Percentiles rank a stretch among this genome's conserved stretches.
phyloP scores from a whole-genome alignment of 768 basidiomycete species.

The Boletus rex-veris region DNA sequence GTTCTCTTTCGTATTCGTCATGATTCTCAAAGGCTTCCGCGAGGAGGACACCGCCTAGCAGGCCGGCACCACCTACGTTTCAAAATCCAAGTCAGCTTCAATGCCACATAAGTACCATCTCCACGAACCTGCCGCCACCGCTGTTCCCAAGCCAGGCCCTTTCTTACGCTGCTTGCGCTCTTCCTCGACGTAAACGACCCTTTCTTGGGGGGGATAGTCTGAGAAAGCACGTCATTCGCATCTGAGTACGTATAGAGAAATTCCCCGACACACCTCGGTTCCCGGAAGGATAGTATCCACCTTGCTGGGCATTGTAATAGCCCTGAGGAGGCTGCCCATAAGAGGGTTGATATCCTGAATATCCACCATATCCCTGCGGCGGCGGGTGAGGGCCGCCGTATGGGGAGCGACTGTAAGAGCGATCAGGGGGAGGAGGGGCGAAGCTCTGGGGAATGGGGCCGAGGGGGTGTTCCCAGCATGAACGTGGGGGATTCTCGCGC shows the following conservation, averaged over 20 bases:
- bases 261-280: conserved; percentile 21
- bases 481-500: conserved; percentile 53
- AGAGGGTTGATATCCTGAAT: conserved; percentile 11
- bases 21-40: conserved; percentile 48
- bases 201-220: conserved; percentile 35
- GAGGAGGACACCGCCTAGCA: conserved; percentile 62
- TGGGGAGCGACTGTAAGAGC: conserved; percentile 30
- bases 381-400: conserved; percentile 22
- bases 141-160: conserved; percentile 50
- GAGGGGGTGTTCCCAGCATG: conserved; percentile 70
- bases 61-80: conserved; percentile 52
- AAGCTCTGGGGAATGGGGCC: conserved; percentile 40
- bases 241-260: background rate
- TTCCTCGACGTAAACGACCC: conserved; percentile 36
- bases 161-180: conserved; percentile 39
- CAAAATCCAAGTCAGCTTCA: conserved; percentile 2
- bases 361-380: conserved; percentile 20
- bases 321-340: conserved; percentile 10
- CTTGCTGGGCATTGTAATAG: conserved; percentile 13
- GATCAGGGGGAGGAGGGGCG: conserved; percentile 44
- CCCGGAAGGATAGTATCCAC: conserved; percentile 15
- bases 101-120: background rate
- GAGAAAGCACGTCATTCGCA: conserved; percentile 2
- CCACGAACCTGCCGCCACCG: conserved; percentile 42
- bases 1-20: conserved; percentile 30